Percentiles rank a stretch among this genome's conserved stretches.
These are phyloP conservation scores for Nothopassalora personata DNA, from an alignment of 2,329 filamentous ascomycete species.

Conservation along the genomic window DNA sequence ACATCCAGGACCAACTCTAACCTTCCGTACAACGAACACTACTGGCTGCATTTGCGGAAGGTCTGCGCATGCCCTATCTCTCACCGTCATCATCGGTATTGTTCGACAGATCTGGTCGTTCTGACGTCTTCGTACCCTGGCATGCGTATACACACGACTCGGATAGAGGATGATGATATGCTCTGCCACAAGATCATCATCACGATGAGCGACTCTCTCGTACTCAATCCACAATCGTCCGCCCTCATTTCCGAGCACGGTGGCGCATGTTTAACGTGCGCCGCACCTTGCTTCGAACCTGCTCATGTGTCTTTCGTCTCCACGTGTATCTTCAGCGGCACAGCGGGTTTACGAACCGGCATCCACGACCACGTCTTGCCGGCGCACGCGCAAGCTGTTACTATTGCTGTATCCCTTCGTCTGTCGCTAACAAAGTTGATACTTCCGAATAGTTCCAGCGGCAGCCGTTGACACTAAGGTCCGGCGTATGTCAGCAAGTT, in stretches of 20 bases:
- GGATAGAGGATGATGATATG: background rate
- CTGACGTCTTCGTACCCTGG: background rate
- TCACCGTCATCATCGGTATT: background rate
- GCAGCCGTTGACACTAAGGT: too few relatives aligned
- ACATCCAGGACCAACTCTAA: background rate
- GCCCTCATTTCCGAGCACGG: background rate
- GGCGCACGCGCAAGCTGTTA: background rate
- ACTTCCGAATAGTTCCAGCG: too few relatives aligned
- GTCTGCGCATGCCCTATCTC: background rate
- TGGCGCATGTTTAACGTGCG: background rate
- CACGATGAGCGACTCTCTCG: background rate
- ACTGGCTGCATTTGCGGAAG: background rate
- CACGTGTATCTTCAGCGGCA: background rate
- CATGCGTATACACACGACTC: background rate
- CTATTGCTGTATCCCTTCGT: too few relatives aligned
- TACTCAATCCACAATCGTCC: background rate
- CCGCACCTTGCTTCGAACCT: background rate
- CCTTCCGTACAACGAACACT: background rate
- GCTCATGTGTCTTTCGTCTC: background rate
- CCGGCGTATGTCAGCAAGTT: too few relatives aligned
- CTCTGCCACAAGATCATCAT: too few relatives aligned
- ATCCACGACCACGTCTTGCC: background rate
- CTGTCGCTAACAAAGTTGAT: too few relatives aligned
- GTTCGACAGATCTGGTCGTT: background rate
- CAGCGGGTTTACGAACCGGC: background rate